phyloP scores from a whole-genome alignment of 805 yeast species.

The Candida multigemmis region DNA sequence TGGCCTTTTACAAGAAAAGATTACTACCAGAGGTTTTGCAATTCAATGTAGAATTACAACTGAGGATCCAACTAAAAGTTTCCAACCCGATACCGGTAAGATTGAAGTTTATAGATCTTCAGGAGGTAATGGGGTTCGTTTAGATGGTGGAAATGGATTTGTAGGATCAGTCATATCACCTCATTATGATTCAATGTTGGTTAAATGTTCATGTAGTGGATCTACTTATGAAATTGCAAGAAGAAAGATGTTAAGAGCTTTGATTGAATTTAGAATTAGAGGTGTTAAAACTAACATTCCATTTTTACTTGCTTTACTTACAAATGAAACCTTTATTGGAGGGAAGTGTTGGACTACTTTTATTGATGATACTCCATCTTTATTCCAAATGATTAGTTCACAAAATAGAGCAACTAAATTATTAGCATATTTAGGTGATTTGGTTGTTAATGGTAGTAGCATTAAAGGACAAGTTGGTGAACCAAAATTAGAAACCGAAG shows the following conservation, averaged over 20 bases:
- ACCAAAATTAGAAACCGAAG: constrained; percentile 74
- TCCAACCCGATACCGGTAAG: constrained; percentile 98
- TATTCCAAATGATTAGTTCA: constrained; percentile 90
- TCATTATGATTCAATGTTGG: constrained; percentile 96
- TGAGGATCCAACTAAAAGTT: constrained; percentile 92
- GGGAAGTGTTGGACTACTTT: constrained; percentile 98
- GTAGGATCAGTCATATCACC: constrained; percentile 96
- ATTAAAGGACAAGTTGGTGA: constrained; percentile 92
- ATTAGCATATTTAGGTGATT: constrained; percentile 82
- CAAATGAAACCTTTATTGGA: constrained; percentile 76
- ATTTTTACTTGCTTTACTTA: constrained; percentile 81
- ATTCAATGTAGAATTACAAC: constrained; percentile 99
- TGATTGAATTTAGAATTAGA: constrained; percentile 95
- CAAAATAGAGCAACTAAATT: constrained; percentile 96
- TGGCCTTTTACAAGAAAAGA: constrained; percentile 88
- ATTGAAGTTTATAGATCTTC: constrained; percentile 96
- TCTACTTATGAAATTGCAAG: constrained; percentile 94
- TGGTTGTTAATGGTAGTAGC: constrained; percentile 92
- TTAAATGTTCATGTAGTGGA: constrained; percentile 95
- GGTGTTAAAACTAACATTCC: constrained; percentile 99
- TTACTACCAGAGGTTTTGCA: constrained; percentile 95
- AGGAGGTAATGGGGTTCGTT: constrained; percentile 98
- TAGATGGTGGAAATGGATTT: constrained; percentile 98
- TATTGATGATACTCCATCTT: constrained; percentile 94
- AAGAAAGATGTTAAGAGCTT: constrained; percentile 94